Evolutionary conservation across 164 flowering plant genomes (phyloP).

Genomic region (Annona cherimola): DNA sequence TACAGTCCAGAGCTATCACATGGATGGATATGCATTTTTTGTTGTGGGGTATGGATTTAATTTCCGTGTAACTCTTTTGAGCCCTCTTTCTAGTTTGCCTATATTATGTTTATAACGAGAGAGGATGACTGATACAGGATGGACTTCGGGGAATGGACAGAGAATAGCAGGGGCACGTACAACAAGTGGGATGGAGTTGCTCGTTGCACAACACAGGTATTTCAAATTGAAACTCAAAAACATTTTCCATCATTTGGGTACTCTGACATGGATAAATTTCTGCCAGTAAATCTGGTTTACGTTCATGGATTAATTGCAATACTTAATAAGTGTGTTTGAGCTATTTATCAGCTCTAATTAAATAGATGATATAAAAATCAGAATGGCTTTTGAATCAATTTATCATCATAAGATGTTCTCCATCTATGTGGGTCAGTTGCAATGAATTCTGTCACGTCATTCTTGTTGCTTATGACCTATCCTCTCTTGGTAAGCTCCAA

Average conservation of each 20-base stretch:
- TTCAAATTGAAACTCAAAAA: neutral
- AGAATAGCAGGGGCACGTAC: constrained; percentile 51
- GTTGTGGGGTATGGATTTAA: constrained; percentile 74
- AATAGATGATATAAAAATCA: too few relatives aligned
- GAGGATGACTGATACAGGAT: constrained; percentile 40
- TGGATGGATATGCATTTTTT: constrained; percentile 89
- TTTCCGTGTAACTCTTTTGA: neutral
- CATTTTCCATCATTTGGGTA: neutral
- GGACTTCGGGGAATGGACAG: constrained; percentile 83
- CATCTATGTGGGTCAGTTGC: too few relatives aligned
- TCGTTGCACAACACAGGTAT: constrained; percentile 76
- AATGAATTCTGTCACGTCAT: too few relatives aligned
- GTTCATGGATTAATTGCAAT: neutral
- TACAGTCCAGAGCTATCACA: constrained; percentile 75
- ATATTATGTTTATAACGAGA: neutral
- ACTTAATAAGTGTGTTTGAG: neutral
- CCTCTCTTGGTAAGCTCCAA: too few relatives aligned
- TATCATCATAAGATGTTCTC: too few relatives aligned
- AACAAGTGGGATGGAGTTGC: constrained; percentile 87
- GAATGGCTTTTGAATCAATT: too few relatives aligned
- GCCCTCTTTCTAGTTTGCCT: neutral
- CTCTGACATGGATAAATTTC: neutral
- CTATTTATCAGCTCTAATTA: too few relatives aligned
- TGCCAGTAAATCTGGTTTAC: neutral
- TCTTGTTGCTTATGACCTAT: too few relatives aligned